Evolutionary conservation across 805 yeast species (phyloP).

Genomic region (Zygosaccharomyces bisporus): DNA sequence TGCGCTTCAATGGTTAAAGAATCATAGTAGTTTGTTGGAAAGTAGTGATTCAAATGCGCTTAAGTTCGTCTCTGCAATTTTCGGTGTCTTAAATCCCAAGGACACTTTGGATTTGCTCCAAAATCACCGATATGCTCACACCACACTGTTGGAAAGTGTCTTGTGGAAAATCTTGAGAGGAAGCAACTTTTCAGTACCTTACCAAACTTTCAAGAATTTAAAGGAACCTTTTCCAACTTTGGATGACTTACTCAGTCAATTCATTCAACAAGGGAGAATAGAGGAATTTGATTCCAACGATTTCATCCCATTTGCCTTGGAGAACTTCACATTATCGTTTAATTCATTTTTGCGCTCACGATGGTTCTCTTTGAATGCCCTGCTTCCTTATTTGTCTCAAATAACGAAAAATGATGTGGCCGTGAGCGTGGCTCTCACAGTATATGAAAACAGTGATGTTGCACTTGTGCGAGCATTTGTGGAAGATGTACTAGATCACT

Average conservation of each 20-base stretch:
- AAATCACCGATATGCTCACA: not conserved
- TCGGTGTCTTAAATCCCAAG: not conserved
- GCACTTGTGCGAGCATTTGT: slow-evolving; percentile 17
- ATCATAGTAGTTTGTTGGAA: slow-evolving; percentile 4
- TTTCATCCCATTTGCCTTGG: slow-evolving; percentile 11
- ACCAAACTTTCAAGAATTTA: not conserved
- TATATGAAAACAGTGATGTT: slow-evolving; percentile 14
- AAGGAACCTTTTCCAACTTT: slow-evolving; percentile 4
- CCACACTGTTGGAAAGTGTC: not conserved
- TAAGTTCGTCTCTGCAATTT: slow-evolving; percentile 2
- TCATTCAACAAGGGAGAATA: slow-evolving; percentile 15
- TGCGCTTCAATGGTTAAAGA: slow-evolving; percentile 9
- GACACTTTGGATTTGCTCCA: slow-evolving; percentile 2
- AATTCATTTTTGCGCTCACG: slow-evolving; percentile 16
- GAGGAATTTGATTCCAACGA: slow-evolving; percentile 7
- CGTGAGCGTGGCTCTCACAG: slow-evolving; percentile 32
- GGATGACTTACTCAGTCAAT: slow-evolving; percentile 5
- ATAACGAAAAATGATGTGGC: slow-evolving; percentile 19
- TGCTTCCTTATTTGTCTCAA: slow-evolving; percentile 11
- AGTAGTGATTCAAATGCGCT: slow-evolving; percentile 5
- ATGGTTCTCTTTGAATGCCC: slow-evolving; percentile 8
- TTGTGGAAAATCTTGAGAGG: not conserved
- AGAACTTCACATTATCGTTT: slow-evolving; percentile 8
- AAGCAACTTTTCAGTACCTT: not conserved
- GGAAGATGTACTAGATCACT: slow-evolving; percentile 14